Conservation (phyloP, 148 eudicot genomes). For the Vaccinium macrocarpon region DNA sequence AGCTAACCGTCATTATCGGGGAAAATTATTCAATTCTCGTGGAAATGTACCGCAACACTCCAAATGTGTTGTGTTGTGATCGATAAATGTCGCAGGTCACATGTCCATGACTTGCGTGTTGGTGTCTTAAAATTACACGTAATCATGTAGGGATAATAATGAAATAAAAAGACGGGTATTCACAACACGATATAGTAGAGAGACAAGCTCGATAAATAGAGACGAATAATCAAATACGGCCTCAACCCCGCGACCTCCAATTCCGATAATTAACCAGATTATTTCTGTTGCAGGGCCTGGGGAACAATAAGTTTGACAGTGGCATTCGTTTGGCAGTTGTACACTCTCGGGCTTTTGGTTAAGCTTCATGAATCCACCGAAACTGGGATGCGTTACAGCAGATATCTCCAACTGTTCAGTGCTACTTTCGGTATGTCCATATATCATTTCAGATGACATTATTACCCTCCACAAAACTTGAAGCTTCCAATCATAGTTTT, state of each 20-base stretch:
- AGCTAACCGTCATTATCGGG: background rate
- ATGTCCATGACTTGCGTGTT: too few relatives aligned
- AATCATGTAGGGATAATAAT: too few relatives aligned
- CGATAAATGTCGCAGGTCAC: too few relatives aligned
- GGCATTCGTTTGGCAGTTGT: constrained; percentile 21
- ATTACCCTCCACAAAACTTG: background rate
- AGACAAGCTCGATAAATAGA: background rate
- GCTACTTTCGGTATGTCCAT: constrained; percentile 8
- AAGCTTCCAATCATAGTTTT: background rate
- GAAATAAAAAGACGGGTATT: too few relatives aligned
- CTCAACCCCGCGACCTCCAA: background rate
- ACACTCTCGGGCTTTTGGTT: constrained; percentile 13
- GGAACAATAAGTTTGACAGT: constrained; percentile 12
- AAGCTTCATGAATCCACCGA: constrained; percentile 18
- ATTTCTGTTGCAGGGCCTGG: constrained; percentile 10
- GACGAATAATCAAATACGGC: background rate
- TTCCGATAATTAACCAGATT: background rate
- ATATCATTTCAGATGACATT: background rate
- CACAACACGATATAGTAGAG: too few relatives aligned
- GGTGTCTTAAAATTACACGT: too few relatives aligned
- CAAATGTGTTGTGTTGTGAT: too few relatives aligned
- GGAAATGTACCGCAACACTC: too few relatives aligned
- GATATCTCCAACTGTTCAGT: constrained; percentile 18
- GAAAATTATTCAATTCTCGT: too few relatives aligned
- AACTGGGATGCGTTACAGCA: constrained; percentile 15